Base-by-base conservation (phyloP, 1,284 basidiomycete genomes). In the Microbotryum violaceum region DNA sequence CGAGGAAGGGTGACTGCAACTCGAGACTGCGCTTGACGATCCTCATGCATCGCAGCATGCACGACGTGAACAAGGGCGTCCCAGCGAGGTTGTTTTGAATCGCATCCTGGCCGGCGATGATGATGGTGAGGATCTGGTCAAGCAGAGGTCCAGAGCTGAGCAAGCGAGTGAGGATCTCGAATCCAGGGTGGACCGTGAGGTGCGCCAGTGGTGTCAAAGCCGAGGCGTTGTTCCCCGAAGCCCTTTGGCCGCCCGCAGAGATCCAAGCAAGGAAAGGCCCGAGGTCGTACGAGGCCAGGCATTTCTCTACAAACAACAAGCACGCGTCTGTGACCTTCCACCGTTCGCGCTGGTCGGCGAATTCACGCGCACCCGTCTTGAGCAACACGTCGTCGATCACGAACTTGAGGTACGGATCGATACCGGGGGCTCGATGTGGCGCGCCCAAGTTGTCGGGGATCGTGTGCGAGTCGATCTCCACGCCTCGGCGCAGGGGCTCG, bases 241-340 rank as follows among this genome's bases (percentile, higher is more conserved):
- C 21, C 8, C 33, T 18, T 45, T 20, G 62, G n/a, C 64, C 69
- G 58, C 58, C 72, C 54, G 42, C 61, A 48, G 50, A 42, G 53
- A 63, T 67, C 52, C 69, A 72, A 0, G 73, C 67, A 25, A 68
- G 63, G 31, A 75, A 70, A 16, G 78, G 68, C 8, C 75, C 85
- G 56, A 96, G 77, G 71, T 92, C 85, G 75, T 88, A 94, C 62
- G 85, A 84, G 0, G 86, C 85, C 37, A 97, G 76, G 25, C 85
- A 85, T 46, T 86, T 83, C 70, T 97, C 91, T 56, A 96, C 80
- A 74, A 91, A 97, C 61, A 83, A 84, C 50, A 97, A 78, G 60
- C 87, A 89, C 0, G 87, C 78, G 62, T 94, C 89, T 46, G 91
- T 88, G 72, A 91, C 86, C 68, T 84, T 81, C 91, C 91, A 97